These are phyloP conservation scores for Gossypium raimondii DNA, from an alignment of 345 rosid genomes.

Conservation along the genomic window DNA sequence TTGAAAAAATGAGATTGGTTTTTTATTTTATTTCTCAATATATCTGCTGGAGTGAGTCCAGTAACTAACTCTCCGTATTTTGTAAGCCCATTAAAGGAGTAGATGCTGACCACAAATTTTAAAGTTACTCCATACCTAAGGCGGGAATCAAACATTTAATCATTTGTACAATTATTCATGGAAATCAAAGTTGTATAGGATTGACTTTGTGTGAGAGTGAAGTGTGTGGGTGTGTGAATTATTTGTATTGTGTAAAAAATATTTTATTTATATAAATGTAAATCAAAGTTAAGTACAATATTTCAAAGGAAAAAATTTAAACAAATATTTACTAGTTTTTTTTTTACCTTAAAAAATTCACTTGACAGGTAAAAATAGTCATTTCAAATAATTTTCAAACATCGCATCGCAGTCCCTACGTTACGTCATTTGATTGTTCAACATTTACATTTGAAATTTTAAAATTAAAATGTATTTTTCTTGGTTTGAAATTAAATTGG, in stretches of 20 bases:
- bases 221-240: too few species aligned
- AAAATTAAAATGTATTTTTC: background rate
- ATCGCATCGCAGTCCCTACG: constrained; percentile 23
- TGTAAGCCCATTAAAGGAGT: fast-evolving
- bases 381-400: background rate
- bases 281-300: too few species aligned
- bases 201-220: too few species aligned
- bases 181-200: too few species aligned
- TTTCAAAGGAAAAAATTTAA: too few species aligned
- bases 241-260: too few species aligned
- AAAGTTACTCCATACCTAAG: fast-evolving
- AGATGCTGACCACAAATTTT: fast-evolving
- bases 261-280: too few species aligned
- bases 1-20: too few species aligned
- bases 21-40: too few species aligned
- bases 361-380: background rate
- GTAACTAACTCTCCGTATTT: fast-evolving
- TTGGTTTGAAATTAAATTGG: background rate
- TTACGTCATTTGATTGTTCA: constrained; percentile 16
- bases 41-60: too few species aligned
- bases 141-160: fast-evolving
- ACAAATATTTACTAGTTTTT: too few species aligned
- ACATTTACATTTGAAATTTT: background rate
- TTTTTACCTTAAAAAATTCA: background rate
- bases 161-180: too few species aligned